These are phyloP conservation scores for Alternaria viburni DNA, from an alignment of 2,329 filamentous ascomycete species.

Conservation along the genomic window DNA sequence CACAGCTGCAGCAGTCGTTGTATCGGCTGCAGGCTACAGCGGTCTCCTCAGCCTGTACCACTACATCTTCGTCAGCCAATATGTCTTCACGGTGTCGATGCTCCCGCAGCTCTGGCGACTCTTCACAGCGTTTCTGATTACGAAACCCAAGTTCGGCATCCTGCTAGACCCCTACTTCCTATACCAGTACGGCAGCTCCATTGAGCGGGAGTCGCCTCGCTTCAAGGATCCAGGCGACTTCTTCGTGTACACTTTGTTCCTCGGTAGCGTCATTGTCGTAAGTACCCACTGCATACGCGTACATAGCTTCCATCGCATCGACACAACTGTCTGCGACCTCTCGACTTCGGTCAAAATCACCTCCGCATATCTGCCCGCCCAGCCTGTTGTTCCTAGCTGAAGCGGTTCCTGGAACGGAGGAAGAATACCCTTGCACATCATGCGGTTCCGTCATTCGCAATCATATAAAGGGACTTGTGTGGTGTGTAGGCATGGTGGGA, in stretches of 20 bases:
- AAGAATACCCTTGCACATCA: conserved; percentile 59
- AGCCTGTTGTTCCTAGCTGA: conserved; percentile 55
- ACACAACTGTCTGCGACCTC: conserved; percentile 23
- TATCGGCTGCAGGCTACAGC: conserved; percentile 67
- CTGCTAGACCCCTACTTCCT: conserved; percentile 79
- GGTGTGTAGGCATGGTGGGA: conserved; percentile 61
- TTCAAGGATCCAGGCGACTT: conserved; percentile 80
- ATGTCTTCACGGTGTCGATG: conserved; percentile 59
- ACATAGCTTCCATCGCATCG: conserved; percentile 18
- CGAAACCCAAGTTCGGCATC: conserved; percentile 62
- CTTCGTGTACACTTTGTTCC: conserved; percentile 79
- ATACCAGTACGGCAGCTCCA: conserved; percentile 76
- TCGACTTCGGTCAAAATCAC: conserved; percentile 46
- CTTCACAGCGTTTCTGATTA: conserved; percentile 65
- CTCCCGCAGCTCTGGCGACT: conserved; percentile 67
- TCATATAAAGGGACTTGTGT: conserved; percentile 52
- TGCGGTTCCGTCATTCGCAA: conserved; percentile 59
- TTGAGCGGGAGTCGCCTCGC: conserved; percentile 74
- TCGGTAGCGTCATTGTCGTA: conserved; percentile 77
- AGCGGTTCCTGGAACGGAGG: conserved; percentile 63
- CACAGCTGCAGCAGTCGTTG: conserved; percentile 66
- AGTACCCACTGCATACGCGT: conserved; percentile 52
- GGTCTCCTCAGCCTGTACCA: conserved; percentile 59
- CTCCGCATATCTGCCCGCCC: conserved; percentile 66
- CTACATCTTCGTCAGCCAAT: conserved; percentile 62